These are phyloP conservation scores for Boletus insuetus DNA, from an alignment of 768 basidiomycete species.

Conservation along the genomic window DNA sequence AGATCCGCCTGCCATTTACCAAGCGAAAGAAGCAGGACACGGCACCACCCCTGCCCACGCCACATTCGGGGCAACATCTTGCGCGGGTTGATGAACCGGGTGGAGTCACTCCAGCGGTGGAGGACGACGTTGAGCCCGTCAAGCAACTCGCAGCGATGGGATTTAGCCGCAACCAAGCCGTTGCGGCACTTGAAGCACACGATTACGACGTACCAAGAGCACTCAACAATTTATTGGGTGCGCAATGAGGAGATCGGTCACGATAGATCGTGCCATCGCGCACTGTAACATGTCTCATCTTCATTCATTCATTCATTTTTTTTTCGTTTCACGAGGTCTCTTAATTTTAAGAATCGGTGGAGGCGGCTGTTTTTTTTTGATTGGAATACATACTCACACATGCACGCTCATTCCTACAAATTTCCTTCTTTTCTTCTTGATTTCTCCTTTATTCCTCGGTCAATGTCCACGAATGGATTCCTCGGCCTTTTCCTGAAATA, in stretches of 20 bases:
- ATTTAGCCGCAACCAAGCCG: conserved; percentile 78
- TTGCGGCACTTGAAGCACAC: conserved; percentile 79
- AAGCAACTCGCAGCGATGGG: conserved; percentile 88
- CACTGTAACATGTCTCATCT: conserved; percentile 16
- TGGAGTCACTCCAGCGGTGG: conserved; percentile 47
- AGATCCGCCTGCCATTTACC: conserved; percentile 78
- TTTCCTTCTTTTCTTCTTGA: not conserved
- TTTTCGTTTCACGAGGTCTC: conserved; percentile 6
- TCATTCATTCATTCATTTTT: not conserved
- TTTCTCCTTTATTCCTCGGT: not conserved
- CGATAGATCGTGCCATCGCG: conserved; percentile 14
- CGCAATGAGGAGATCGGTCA: conserved; percentile 12
- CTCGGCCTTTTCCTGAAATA: conserved; percentile 9
- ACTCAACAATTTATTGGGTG: conserved; percentile 67
- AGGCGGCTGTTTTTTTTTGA: conserved; percentile 9
- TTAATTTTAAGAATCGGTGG: conserved; percentile 15
- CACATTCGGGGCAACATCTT: conserved; percentile 34
- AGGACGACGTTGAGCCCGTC: conserved; percentile 74
- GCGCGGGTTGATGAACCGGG: conserved; percentile 46
- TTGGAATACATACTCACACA: conserved; percentile 29
- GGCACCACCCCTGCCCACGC: conserved; percentile 41
- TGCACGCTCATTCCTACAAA: conserved; percentile 30
- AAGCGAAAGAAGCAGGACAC: conserved; percentile 67
- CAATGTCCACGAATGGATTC: conserved; percentile 15
- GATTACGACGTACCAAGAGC: conserved; percentile 81